Evolutionary conservation across 441 rosid species (phyloP).

Genomic region (Capsella rubella): DNA sequence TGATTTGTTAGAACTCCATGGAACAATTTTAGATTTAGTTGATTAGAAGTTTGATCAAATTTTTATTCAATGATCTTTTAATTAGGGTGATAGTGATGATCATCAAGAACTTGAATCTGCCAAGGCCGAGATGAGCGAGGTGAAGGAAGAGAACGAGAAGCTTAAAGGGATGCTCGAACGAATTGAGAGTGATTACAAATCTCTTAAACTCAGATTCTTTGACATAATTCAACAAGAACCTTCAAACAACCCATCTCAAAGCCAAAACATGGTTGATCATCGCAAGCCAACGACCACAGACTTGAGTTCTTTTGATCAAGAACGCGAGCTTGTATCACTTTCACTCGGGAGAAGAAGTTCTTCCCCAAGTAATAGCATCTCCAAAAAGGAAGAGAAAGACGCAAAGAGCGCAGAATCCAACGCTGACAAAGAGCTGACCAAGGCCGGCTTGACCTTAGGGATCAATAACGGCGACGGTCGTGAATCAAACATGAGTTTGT

Average conservation of each 20-base stretch:
- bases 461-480: conserved; percentile 45
- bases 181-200: conserved; percentile 71
- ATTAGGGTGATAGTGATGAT: conserved; percentile 49
- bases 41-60: background rate
- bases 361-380: conserved; percentile 41
- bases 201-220: conserved; percentile 65
- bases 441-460: conserved; percentile 65
- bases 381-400: conserved; percentile 54
- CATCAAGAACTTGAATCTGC: conserved; percentile 69
- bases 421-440: conserved; percentile 52
- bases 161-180: conserved; percentile 65
- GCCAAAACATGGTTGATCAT: conserved; percentile 30
- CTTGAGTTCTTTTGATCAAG: conserved; percentile 45
- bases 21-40: conserved; percentile 2
- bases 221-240: conserved; percentile 57
- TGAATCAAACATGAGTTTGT: conserved; percentile 48
- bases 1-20: background rate
- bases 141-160: conserved; percentile 77
- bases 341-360: conserved; percentile 77
- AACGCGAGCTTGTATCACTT: conserved; percentile 82
- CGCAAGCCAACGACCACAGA: conserved; percentile 35
- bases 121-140: conserved; percentile 74
- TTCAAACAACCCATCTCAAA: conserved; percentile 39
- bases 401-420: conserved; percentile 30
- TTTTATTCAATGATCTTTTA: conserved; percentile 7